Evolutionary conservation across 345 rosid genomes (phyloP), one percentile per base, ranked within the genome.

Genomic region (Citrus reticulata): DNA sequence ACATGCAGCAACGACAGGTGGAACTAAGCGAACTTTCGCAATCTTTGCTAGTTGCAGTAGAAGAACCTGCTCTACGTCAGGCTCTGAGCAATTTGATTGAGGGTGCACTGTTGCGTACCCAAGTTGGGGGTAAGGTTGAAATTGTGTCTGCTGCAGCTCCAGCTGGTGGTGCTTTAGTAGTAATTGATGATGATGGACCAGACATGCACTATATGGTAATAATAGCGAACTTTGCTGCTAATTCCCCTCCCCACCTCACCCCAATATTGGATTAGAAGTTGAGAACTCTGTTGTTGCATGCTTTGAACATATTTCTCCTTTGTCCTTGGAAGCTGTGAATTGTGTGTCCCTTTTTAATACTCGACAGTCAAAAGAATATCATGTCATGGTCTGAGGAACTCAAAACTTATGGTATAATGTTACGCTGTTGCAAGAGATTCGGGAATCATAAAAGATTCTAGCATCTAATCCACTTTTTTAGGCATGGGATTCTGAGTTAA

Each of bases 191-290:
- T 27, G 93, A 93, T 77, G 98, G 98, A 67, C 98, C 98, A 25
- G 95, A 95, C 85, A 93, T 95, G 99, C 98, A 93, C 68, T 95
- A 87, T 61, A 93, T 92, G 98, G 97, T 95, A 91, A 85, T 68
- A 20, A 69, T 81, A 35, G 9, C 22, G 14, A 62, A 20, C 6
- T 61, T 49, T 51, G 29, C 67, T 51, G 9, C 68, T 19, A 2
- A 22, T 42, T 42, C 4, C 49, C 49, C 17, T 42, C 14, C 49
- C 14, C 51, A 11, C 51, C 16, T 0, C 51, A 11, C 5, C 51
- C 49, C 9, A 64, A 11, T 78, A 29, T 20, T 51, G 40, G 14
- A 63, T 40, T 70, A 58, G 60, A 8, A 27, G 11, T 66, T 58
- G n/a, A 55, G 72, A 20, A 68, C 7, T 37, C 57, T 57, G 40